Base-by-base conservation (phyloP, 1,139 yeast genomes). In the Candida tropicalis region DNA sequence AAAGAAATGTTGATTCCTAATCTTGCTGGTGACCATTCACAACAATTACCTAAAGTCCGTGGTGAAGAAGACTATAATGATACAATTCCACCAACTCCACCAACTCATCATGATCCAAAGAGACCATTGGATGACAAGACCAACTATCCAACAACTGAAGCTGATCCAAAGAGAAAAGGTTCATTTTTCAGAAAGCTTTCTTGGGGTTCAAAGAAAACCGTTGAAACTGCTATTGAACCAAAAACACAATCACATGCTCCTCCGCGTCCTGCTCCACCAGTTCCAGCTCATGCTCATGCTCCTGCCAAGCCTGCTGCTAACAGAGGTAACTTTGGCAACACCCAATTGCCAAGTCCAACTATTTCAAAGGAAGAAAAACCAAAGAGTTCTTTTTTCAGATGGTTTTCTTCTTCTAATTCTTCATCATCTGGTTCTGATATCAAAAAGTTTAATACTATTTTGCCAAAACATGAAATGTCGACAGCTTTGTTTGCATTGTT, bases 151-250 rank as follows among this genome's bases (percentile, higher is more conserved):
- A 65, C 63, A 38, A 22, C 38, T 25, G 41, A 38, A 32, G 26
- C 16, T 13, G 34, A 36, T 26, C 35, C 43, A 37, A 71, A 68
- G 55, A 65, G 75, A 52, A 70, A 70, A 54, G 61, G 68, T 48
- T 72, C 82, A 0, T 79, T 84, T 50, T 82, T 84, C 66, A 69
- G 89, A 52, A 84, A 82, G 56, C 67, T 84, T 46, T 82, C 89
- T 10, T 75, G 79, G 73, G 81, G 81, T 15, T 53, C 70, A 2
- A 74, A 70, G 54, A 75, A 73, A 54, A 52, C 68, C 3, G 43
- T 58, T 42, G 67, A 61, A 20, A 31, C 13, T 18, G 24, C 35
- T 3, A 31, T 15, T 18, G 24, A 12, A 18, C 28, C 28, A 15
- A 23, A 34, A 24, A 5, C 23, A 16, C 35, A 27, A 29, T 13